These are phyloP conservation scores for Penicillium egyptiacum DNA, from an alignment of 495 filamentous ascomycete genomes.

Conservation along the genomic window DNA sequence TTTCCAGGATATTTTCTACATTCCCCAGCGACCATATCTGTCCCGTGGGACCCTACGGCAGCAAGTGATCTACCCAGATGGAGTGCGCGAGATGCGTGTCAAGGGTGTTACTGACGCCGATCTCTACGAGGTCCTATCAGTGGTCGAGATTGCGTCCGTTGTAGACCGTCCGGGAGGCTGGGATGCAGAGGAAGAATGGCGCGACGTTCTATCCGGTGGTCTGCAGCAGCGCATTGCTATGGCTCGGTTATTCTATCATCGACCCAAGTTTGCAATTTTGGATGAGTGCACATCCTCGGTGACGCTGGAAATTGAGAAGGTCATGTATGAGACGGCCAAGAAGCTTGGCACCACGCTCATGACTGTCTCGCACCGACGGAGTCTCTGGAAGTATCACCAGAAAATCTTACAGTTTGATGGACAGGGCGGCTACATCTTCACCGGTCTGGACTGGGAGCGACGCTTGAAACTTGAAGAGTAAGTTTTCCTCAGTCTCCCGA, in stretches of 20 bases:
- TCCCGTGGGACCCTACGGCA: conserved; percentile 85
- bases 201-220: conserved; percentile 83
- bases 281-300: conserved; percentile 96
- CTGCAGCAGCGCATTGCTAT: conserved; percentile 97
- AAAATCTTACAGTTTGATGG: conserved; percentile 96
- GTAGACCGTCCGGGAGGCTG: conserved; percentile 79
- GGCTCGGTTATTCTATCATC: conserved; percentile 94
- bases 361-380: conserved; percentile 89
- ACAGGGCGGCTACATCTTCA: conserved; percentile 87
- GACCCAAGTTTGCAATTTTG: conserved; percentile 83
- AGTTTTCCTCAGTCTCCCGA: conserved; percentile 27
- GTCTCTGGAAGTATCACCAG: conserved; percentile 93
- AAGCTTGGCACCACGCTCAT: conserved; percentile 86
- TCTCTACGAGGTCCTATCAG: conserved; percentile 69
- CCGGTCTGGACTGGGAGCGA: conserved; percentile 83
- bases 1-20: conserved; percentile 93
- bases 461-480: conserved; percentile 84
- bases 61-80: conserved; percentile 95
- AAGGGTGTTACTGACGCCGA: conserved; percentile 83
- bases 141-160: conserved; percentile 80
- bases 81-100: conserved; percentile 78
- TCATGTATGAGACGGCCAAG: conserved; percentile 98
- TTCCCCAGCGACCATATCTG: conserved; percentile 93
- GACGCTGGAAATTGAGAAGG: conserved; percentile 87
- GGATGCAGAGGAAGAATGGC: conserved; percentile 97